Base-by-base conservation (phyloP, 495 filamentous ascomycete species). In the Talaromyces stipitatus region DNA sequence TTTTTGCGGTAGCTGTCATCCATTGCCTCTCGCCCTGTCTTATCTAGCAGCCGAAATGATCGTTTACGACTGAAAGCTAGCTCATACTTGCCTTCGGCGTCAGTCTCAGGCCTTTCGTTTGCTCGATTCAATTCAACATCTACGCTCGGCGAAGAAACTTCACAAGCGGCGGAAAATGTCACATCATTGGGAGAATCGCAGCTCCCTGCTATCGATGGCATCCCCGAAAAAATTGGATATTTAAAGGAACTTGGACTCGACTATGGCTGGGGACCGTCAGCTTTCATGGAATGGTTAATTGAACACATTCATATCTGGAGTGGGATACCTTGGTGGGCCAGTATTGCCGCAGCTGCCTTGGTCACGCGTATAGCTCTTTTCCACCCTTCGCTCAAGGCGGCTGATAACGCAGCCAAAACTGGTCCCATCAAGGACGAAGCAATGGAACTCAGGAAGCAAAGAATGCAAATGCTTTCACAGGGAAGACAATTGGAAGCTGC, bases 241-340 rank as follows among this genome's bases (percentile, higher is more conserved):
- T 77, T 98, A 51, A 86, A 88, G 61, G 79, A 81, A 0, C 72
- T 96, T 20, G 94, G 94, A 1, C 71, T 97, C 20, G 90, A 96
- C 60, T 97, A 83, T 63, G 90, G 91, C 63, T 91, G 75, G 76
- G 92, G 94, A 22, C 78, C 85, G 2, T 86, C 89, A 0, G 64
- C 83, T 1, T 57, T 81, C 9, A 80, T 94, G 54, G 76, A 97
- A 75, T 89, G 72, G 72, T 3, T 84, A 7, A 70, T 97, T 28
- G 94, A 98, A 72, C 85, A 92, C 64, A 64, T 94, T 50, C 89
- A 97, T 71, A 70, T 96, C 55, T 85, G 76, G 63, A 64, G 66
- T 2, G 90, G 83, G 9, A 67, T 88, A 52, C 88, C 89, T 1
- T 97, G 92, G 94, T 90, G 89, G 84, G 82, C 71, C 6, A 83